Evolutionary conservation across 2,329 filamentous ascomycete genomes (phyloP), one percentile per base, ranked within the genome.

Genomic region (Pseudogymnoascus destructans): DNA sequence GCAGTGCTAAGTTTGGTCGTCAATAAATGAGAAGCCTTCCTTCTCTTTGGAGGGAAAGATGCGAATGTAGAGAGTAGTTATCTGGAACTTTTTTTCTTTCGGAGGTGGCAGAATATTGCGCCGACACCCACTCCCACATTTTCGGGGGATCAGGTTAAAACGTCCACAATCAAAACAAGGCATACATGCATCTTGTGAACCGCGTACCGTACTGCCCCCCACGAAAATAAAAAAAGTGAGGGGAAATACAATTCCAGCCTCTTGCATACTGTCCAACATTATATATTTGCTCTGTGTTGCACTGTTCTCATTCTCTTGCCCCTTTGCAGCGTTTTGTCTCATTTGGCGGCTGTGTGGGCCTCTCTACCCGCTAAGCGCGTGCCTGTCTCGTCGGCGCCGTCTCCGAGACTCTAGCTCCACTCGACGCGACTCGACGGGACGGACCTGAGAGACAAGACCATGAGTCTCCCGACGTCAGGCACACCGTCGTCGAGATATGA

Each of bases 21-120:
- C 23, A 56, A 36, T 59, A 52, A 52, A 52, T 52, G 46, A 52
- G 30, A 55, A 57, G 35, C 40, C 56, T 42, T 49, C 57, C 17
- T 57, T 59, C 59, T 60, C 59, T 57, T 42, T 58, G 25, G 17
- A 23, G 17, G 55, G 49, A 33, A 59, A 59, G 54, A 59, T 58
- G 33, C 21, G 15, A 61, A 36, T 8, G 17, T 19, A 27, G 46
- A 27, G 46, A 38, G 55, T 25, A 21, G 38, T 57, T 58, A 56
- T 56, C 27, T 56, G 25, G 46, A 52, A 52, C 46, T 52, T 52
- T 52, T 52, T 52, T 52, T 52, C 46, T 52, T 52, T 52, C 46
- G 46, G 46, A 52, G 46, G 25, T 52, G 46, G 46, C 10, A 52
- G 25, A 52, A 52, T 52, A 52, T 30, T 52, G 30, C 15, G 19